Percentiles rank a stretch among this genome's conserved stretches.
phyloP scores from a whole-genome alignment of 2,329 filamentous ascomycete species.

The Plenodomus biglobosus region DNA sequence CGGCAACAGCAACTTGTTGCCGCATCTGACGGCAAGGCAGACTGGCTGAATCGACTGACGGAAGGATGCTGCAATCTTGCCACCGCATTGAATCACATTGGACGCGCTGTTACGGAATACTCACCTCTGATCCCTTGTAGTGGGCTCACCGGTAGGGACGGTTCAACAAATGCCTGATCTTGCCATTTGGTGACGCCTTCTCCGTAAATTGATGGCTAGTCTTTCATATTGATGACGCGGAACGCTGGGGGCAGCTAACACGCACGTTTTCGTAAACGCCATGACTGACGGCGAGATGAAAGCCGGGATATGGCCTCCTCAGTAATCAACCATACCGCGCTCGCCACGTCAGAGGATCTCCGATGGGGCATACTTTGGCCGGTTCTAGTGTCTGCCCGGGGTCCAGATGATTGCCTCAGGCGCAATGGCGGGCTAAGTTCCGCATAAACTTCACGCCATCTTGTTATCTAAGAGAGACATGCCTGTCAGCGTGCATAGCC shows the following conservation, averaged over 20 bases:
- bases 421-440: constrained; percentile 48
- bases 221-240: constrained; percentile 33
- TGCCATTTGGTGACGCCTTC: constrained; percentile 40
- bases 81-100: constrained; percentile 32
- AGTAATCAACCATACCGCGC: constrained; percentile 48
- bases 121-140: constrained; percentile 25
- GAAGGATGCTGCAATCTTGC: constrained; percentile 36
- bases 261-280: constrained; percentile 36
- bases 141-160: constrained; percentile 41
- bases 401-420: constrained; percentile 49
- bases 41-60: constrained; percentile 30
- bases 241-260: constrained; percentile 31
- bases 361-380: constrained; percentile 52
- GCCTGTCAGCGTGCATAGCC: constrained; percentile 47
- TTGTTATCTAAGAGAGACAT: constrained; percentile 46
- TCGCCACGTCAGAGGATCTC: constrained; percentile 57
- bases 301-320: constrained; percentile 42
- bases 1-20: constrained; percentile 29
- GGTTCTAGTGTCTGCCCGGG: constrained; percentile 49
- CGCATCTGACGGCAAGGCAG: constrained; percentile 33
- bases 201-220: constrained; percentile 31
- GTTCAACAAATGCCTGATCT: constrained; percentile 33
- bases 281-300: constrained; percentile 45
- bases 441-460: constrained; percentile 48
- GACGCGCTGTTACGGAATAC: constrained; percentile 6